Conservation (phyloP, 1,284 basidiomycete species). For the Rhizoctonia solani region DNA sequence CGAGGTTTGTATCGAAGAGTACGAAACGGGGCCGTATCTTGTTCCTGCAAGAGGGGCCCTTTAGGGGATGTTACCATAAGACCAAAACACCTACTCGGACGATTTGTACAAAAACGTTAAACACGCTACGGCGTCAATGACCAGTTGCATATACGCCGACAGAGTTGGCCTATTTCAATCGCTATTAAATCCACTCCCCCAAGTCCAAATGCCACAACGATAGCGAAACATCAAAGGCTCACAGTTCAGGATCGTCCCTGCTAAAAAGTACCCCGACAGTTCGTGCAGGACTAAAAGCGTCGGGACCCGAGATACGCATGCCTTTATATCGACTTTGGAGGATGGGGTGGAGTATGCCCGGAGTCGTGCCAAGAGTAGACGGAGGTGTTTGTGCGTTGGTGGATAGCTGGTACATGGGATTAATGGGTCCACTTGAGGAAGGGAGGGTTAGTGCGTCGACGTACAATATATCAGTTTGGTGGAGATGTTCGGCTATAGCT, state of each 20-base stretch:
- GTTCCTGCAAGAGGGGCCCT: constrained; percentile 34
- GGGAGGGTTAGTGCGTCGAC: constrained; percentile 44
- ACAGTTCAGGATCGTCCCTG: constrained; percentile 35
- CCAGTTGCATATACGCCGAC: constrained; percentile 31
- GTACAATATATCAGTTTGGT: constrained; percentile 60
- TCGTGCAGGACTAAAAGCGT: constrained; percentile 66
- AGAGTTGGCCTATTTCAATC: constrained; percentile 21
- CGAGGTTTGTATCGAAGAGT: constrained; percentile 66
- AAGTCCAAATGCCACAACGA: neutral
- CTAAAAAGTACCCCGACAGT: constrained; percentile 61
- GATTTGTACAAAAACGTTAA: constrained; percentile 45
- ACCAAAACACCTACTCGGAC: constrained; percentile 34
- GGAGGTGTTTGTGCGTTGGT: constrained; percentile 60
- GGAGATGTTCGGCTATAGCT: constrained; percentile 48
- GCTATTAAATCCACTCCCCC: neutral
- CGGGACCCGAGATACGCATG: constrained; percentile 53
- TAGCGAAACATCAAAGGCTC: constrained; percentile 39
- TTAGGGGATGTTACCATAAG: neutral
- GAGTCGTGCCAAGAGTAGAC: constrained; percentile 59
- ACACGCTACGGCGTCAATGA: constrained; percentile 38
- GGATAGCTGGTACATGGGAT: constrained; percentile 58
- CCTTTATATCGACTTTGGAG: constrained; percentile 44
- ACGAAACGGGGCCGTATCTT: constrained; percentile 48
- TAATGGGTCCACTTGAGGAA: neutral
- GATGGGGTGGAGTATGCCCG: constrained; percentile 32